These are phyloP conservation scores for Globisporangium cederbergense DNA, from an alignment of 352 stramenopile genomes.

Conservation along the genomic window DNA sequence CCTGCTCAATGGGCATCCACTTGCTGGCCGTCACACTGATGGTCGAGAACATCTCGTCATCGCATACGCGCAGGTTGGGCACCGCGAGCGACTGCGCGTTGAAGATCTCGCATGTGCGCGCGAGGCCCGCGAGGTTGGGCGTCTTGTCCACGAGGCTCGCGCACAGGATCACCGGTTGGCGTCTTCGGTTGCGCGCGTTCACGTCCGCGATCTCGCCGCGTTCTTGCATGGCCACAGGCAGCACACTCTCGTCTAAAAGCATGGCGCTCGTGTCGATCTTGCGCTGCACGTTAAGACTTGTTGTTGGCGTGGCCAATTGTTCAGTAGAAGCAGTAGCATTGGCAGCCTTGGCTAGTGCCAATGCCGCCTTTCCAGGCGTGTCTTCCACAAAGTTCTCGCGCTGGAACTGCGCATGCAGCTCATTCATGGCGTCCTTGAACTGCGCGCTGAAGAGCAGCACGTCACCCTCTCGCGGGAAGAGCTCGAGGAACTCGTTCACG, in stretches of 20 bases:
- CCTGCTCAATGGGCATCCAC: conserved; percentile 94
- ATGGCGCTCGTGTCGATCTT: conserved; percentile 75
- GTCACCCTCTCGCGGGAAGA: conserved; percentile 55
- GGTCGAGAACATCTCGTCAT: conserved; percentile 89
- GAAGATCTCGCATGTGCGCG: conserved; percentile 95
- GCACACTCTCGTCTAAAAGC: conserved; percentile 55
- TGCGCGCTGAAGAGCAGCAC: conserved; percentile 49
- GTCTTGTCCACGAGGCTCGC: conserved; percentile 93
- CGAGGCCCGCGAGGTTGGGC: conserved; percentile 92
- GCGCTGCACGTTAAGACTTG: conserved; percentile 49
- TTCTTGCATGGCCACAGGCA: conserved; percentile 45
- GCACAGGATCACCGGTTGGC: conserved; percentile 75
- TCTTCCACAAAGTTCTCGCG: conserved; percentile 52
- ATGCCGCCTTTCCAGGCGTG: not conserved
- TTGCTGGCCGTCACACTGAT: conserved; percentile 93
- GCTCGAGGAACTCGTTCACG: conserved; percentile 75
- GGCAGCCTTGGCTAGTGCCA: not conserved
- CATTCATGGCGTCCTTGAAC: conserved; percentile 62
- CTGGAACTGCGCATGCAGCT: conserved; percentile 73
- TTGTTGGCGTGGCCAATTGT: not conserved
- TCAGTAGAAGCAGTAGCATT: not conserved
- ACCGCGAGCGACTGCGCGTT: conserved; percentile 88
- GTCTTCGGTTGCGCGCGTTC: conserved; percentile 45
- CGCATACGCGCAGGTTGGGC: conserved; percentile 75
- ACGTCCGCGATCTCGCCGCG: conserved; percentile 26